A percentile compares a stretch with the other conserved stretches of the same genome.
phyloP scores from a whole-genome alignment of 805 yeast species.

The Blastobotrys terrestris region DNA sequence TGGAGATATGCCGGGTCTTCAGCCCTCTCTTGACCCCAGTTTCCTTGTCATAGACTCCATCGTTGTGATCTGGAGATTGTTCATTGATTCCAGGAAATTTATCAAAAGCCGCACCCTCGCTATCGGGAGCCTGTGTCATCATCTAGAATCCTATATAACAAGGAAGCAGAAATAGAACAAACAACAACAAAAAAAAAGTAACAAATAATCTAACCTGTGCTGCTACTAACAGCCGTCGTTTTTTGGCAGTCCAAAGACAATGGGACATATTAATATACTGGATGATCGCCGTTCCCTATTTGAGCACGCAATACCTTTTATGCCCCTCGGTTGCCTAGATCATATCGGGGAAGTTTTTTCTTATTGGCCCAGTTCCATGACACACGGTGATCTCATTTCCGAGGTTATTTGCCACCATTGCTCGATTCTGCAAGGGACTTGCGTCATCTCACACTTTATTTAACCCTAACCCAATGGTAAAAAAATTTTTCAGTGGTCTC shows the following conservation, averaged over 20 bases:
- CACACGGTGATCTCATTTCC: background rate
- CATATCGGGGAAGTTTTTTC: background rate
- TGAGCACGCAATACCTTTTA: background rate
- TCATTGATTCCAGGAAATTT: background rate
- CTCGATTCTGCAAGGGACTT: background rate
- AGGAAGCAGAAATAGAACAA: no score
- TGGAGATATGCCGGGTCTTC: conserved; percentile 61
- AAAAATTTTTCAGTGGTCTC: no score
- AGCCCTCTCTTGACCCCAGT: conserved; percentile 37
- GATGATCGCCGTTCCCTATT: background rate
- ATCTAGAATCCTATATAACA: no score
- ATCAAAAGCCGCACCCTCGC: background rate
- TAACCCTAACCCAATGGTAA: background rate
- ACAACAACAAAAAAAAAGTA: no score
- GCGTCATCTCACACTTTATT: background rate
- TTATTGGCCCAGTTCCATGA: background rate
- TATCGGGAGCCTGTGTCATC: no score
- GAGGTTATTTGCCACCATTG: background rate
- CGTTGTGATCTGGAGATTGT: background rate
- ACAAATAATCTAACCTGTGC: no score
- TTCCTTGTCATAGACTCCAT: conserved; percentile 22
- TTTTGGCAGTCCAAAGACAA: no score
- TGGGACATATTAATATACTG: background rate
- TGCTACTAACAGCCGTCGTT: no score
- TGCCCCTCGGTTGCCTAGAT: background rate